Evolutionary conservation across 2,329 filamentous ascomycete species (phyloP), one percentile per base, ranked within the genome.

Genomic region (Stagonosporopsis cucurbitacearum): DNA sequence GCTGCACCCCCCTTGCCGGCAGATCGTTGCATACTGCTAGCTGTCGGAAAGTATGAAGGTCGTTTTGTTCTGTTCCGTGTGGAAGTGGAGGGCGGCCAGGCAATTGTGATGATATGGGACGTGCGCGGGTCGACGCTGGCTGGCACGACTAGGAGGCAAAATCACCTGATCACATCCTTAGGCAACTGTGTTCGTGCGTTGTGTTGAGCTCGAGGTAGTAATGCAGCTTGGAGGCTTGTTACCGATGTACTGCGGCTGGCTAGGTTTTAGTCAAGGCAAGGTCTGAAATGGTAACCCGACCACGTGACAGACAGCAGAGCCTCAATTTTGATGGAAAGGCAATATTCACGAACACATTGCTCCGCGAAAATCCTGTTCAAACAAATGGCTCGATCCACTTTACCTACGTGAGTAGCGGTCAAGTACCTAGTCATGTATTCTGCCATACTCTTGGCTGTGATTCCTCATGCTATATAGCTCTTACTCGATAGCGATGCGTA

Each of bases 401-500:
- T 30, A 2, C 13, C 28, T 30, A 12, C 9, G 28, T 30, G 28
- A 30, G 2, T 12, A 3, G 4, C 1, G 1, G 30, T 4, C 13
- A 15, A n/a, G 13, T 32, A 26, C 11, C 3, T 9, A 8, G 30
- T 6, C 44, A 47, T 25, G 20, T n/a, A 23, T 3, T 8, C 15
- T n/a, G 5, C 11, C 30, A n/a, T 32, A 5, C 30, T 15, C 30
- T n/a, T 15, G 3, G 30, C 13, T 32, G 8, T 15, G 13, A 32
- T 6, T n/a, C 11, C 7, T 46, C 15, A n/a, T 17, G 5, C 7
- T 44, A 19, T n/a, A 22, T 4, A 23, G 60, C 28, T 62, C 7
- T 20, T 37, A 67, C 23, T 67, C 64, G 19, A 68, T 55, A 20
- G 63, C 66, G 36, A 68, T 62, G 17, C 58, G 57, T 17, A 68